Evolutionary conservation across 208 protist species (phyloP).

Genomic region (Tritrichomonas musculus): DNA sequence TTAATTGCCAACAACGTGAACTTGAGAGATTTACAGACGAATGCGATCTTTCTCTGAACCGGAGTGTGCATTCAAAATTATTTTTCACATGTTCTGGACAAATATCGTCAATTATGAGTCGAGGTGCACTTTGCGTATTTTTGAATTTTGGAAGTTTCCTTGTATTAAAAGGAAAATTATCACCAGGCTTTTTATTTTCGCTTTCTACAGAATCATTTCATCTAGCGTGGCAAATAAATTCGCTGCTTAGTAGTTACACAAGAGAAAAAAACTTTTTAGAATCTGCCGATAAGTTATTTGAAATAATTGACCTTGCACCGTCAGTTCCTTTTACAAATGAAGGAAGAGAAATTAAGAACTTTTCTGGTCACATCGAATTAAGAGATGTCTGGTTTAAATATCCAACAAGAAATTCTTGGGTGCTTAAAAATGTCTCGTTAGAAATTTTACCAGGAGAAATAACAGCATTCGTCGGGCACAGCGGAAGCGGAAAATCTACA

Average conservation of each 20-base stretch:
- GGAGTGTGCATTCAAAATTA: neutral
- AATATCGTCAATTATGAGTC: neutral
- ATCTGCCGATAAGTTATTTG: too few species aligned
- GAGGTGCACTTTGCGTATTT: neutral
- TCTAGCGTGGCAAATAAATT: neutral
- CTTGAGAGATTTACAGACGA: neutral
- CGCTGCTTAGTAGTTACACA: too few species aligned
- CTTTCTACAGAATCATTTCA: neutral
- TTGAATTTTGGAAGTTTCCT: too few species aligned
- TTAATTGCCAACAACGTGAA: neutral
- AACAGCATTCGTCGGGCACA: neutral
- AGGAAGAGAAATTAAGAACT: neutral
- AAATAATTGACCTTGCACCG: neutral
- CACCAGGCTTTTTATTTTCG: neutral
- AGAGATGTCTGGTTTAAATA: constrained; percentile 7
- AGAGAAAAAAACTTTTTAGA: neutral
- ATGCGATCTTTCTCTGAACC: neutral
- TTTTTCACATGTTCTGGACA: neutral
- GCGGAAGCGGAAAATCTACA: constrained; percentile 34
- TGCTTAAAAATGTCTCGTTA: constrained; percentile 38
- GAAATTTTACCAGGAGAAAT: constrained; percentile 30
- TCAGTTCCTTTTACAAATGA: neutral
- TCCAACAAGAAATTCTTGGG: too few species aligned
- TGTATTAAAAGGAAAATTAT: neutral
- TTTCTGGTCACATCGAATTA: neutral